A percentile compares a stretch with the other conserved stretches of the same genome.
Conservation (phyloP, 129 eudicot genomes). For the Chrysanthemum seticuspe region DNA sequence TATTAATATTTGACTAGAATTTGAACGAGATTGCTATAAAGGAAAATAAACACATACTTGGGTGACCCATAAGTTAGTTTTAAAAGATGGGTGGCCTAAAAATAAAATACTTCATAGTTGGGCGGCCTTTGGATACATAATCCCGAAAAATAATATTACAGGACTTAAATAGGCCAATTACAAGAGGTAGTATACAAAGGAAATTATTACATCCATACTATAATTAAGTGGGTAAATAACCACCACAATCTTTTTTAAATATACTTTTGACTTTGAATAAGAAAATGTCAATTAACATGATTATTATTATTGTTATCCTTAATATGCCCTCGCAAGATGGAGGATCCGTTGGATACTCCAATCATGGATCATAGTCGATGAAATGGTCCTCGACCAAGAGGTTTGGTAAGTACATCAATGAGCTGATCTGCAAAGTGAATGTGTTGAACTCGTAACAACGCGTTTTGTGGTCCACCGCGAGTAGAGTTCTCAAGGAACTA, state of each 20-base stretch:
- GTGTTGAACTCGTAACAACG: background rate
- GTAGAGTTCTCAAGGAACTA: too few relatives aligned
- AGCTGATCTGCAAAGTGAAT: background rate
- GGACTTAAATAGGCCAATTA: background rate
- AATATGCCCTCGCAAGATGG: constrained; percentile 13
- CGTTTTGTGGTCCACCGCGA: too few relatives aligned
- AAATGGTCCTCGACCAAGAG: constrained; percentile 8
- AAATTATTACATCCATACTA: background rate
- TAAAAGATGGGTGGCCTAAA: too few relatives aligned
- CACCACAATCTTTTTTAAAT: background rate
- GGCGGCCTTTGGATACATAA: too few relatives aligned
- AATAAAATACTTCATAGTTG: too few relatives aligned
- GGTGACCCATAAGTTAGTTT: too few relatives aligned
- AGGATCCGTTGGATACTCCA: constrained; percentile 12
- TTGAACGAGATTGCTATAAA: too few relatives aligned
- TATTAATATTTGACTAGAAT: too few relatives aligned
- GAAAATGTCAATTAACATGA: background rate
- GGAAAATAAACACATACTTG: too few relatives aligned
- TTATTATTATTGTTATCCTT: constrained; percentile 3
- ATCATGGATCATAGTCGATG: background rate
- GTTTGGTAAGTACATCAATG: constrained; percentile 5
- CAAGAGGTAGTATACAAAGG: background rate
- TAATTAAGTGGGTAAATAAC: background rate
- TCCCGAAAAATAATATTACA: background rate
- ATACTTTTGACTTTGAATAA: background rate